phyloP scores from a whole-genome alignment of 441 rosid genomes.

The Erodium moschatum region DNA sequence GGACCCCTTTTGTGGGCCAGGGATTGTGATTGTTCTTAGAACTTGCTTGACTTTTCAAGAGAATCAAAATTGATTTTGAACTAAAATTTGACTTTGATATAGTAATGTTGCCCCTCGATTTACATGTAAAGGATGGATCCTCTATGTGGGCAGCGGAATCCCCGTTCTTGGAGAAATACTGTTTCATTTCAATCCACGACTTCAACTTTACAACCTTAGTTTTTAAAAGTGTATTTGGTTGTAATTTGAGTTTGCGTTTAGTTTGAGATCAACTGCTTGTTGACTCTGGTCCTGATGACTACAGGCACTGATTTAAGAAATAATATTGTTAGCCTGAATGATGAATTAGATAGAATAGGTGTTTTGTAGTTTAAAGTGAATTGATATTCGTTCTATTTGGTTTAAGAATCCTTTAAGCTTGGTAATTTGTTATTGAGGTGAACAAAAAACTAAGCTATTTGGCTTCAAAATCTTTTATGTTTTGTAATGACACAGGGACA shows the following conservation, averaged over 20 bases:
- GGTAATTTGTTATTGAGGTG: background rate
- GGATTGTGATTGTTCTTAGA: background rate
- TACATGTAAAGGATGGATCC: background rate
- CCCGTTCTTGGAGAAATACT: background rate
- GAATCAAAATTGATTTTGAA: background rate
- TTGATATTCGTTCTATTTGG: background rate
- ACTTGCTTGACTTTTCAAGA: constrained; percentile 1
- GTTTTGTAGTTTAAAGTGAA: background rate
- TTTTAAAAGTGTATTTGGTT: background rate
- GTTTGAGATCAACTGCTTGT: background rate
- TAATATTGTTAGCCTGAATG: background rate
- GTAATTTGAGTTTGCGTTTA: background rate
- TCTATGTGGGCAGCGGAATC: background rate
- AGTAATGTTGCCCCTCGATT: background rate
- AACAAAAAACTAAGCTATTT: too few relatives aligned
- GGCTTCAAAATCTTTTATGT: background rate
- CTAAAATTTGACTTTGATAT: background rate
- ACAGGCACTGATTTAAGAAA: background rate
- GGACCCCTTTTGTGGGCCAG: background rate
- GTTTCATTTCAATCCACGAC: background rate
- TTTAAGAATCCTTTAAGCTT: too few relatives aligned
- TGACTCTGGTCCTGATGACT: background rate
- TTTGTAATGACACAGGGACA: background rate
- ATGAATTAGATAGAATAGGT: background rate
- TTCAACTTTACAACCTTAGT: background rate